Conservation (phyloP, 2,329 filamentous ascomycete genomes). For the Sphaerulina vaccinii region DNA sequence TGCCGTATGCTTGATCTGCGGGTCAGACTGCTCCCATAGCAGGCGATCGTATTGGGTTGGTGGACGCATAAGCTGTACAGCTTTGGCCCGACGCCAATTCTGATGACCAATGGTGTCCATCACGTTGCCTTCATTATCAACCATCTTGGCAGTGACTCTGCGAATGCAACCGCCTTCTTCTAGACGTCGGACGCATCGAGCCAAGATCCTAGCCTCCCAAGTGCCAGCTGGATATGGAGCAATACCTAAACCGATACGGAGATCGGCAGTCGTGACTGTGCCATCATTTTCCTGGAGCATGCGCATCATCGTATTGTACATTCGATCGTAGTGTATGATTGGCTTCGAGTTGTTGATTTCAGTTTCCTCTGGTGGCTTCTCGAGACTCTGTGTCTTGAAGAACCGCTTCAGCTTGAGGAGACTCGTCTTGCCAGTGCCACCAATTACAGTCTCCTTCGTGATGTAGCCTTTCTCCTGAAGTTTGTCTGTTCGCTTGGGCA, state of each 20-base stretch:
- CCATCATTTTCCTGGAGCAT: slow-evolving; percentile 49
- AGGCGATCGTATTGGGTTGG: slow-evolving; percentile 35
- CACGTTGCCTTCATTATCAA: slow-evolving; percentile 22
- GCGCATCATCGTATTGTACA: slow-evolving; percentile 50
- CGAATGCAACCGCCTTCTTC: slow-evolving; percentile 43
- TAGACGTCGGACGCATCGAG: slow-evolving; percentile 42
- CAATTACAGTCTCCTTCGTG: slow-evolving; percentile 53
- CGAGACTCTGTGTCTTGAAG: slow-evolving; percentile 25
- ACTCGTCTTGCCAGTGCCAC: slow-evolving; percentile 54
- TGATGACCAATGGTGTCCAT: slow-evolving; percentile 10
- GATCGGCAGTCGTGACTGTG: slow-evolving; percentile 54
- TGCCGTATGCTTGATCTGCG: slow-evolving; percentile 1
- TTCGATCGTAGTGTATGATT: slow-evolving; percentile 47
- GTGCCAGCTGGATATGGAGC: slow-evolving; percentile 27
- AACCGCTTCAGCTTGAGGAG: slow-evolving; percentile 55
- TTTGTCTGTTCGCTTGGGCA: slow-evolving; percentile 59
- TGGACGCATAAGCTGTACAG: slow-evolving; percentile 43
- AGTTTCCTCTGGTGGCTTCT: slow-evolving; percentile 9
- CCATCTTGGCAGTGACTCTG: slow-evolving; percentile 16
- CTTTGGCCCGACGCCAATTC: slow-evolving; percentile 12
- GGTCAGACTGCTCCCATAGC: slow-evolving; percentile 23
- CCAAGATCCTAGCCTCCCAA: slow-evolving; percentile 42
- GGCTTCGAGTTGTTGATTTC: slow-evolving; percentile 18
- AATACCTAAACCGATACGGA: slow-evolving; percentile 49
- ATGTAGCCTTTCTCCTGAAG: slow-evolving; percentile 62